Evolutionary conservation across 2,329 filamentous ascomycete species (phyloP), one percentile per base, ranked within the genome.

Genomic region (Raffaelea ambrosiae): DNA sequence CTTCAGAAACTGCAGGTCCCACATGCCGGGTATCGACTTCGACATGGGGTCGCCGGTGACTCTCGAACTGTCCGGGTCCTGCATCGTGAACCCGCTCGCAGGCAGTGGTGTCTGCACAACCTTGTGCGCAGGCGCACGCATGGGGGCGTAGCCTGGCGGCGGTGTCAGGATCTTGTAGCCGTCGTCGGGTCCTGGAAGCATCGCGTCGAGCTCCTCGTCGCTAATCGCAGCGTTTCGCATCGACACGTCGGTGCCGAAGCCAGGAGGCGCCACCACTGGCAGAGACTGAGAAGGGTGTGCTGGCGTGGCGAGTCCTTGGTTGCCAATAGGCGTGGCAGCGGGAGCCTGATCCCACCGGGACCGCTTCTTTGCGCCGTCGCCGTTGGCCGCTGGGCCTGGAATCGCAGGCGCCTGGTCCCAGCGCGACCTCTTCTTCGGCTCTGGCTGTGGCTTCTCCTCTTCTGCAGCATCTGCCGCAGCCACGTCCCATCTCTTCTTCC

Each of bases 1-100:
- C 69, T 98, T 98, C 77, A 98, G 95, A 64, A 97, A 98, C 57
- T 96, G 90, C 45, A 98, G 70, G 63, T 98, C 93, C 36, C 90
- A 90, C 44, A 98, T 89, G 36, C 93, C 93, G 3, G 93, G 90
- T 35, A 98, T 96, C 61, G 97, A 91, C 4, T 88, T 95, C 9
- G 91, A 88, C 59, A 97, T 80, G 57, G 94, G 88, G 68, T 94
- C 95, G 56, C 89, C 88, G 61, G 91, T 80, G 44, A 86, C 73
- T 54, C 88, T 80, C 51, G 83, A 81, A 61, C 86, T 89, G 56
- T 94, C 89, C 9, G 89, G 87, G 56, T 98, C 89, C 63, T 97
- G 93, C 81, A 96, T 95, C 84, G 95, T 93, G 69, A 97, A 98
- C 3, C 93, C 93, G 39, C 78, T 80, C 21, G 86, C 74, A n/a